These are phyloP conservation scores for Nicotiana attenuata DNA, from an alignment of 257 asterid genomes.

Conservation along the genomic window DNA sequence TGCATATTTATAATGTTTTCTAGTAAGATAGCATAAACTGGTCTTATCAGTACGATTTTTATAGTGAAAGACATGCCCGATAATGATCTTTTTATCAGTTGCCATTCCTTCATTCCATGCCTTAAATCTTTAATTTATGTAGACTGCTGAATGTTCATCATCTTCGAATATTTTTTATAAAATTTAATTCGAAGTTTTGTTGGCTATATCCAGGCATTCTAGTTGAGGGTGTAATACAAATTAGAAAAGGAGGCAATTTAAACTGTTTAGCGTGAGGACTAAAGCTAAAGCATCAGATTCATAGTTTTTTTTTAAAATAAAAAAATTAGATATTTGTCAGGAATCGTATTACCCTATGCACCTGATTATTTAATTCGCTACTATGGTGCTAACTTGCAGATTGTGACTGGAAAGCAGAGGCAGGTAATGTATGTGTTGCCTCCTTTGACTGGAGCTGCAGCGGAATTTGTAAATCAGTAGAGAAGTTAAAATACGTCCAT, in stretches of 20 bases:
- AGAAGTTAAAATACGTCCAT: slow-evolving; percentile 42
- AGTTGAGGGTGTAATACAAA: not conserved
- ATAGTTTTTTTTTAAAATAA: no score
- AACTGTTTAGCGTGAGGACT: not conserved
- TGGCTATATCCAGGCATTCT: not conserved
- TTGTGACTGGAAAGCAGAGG: slow-evolving; percentile 61
- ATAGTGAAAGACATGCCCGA: not conserved
- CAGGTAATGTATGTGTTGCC: slow-evolving; percentile 54
- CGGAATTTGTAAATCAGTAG: slow-evolving; percentile 55
- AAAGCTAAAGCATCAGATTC: not conserved
- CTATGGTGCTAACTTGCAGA: slow-evolving; percentile 24
- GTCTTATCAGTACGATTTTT: not conserved
- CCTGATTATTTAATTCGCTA: not conserved
- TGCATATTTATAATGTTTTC: not conserved
- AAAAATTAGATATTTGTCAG: not conserved
- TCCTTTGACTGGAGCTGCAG: slow-evolving; percentile 69
- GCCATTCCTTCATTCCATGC: not conserved
- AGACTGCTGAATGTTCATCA: not conserved
- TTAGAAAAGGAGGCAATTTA: not conserved
- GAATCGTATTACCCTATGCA: not conserved
- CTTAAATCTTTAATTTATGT: not conserved
- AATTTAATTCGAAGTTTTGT: not conserved
- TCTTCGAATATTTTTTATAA: not conserved
- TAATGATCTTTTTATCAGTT: no score
- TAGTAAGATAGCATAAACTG: not conserved